These are phyloP conservation scores for Fusarium pseudocircinatum DNA, from an alignment of 2,329 filamentous ascomycete species.

Conservation along the genomic window DNA sequence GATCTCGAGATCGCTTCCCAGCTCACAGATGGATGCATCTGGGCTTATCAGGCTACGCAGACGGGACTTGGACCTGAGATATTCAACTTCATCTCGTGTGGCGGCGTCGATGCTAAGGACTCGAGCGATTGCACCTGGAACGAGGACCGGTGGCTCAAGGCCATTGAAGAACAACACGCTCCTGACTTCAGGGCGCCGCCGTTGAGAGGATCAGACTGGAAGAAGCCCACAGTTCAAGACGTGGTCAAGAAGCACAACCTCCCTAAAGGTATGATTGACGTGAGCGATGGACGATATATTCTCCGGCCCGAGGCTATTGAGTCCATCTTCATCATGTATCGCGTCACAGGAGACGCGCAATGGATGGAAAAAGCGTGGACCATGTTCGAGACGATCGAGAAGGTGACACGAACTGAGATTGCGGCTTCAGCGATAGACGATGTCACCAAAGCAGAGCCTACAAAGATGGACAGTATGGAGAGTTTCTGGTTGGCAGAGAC, in stretches of 20 bases:
- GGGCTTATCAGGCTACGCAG: constrained; percentile 67
- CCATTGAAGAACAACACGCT: constrained; percentile 39
- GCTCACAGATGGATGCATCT: constrained; percentile 71
- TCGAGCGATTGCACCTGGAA: constrained; percentile 49
- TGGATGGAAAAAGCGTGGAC: constrained; percentile 77
- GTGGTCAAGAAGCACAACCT: constrained; percentile 47
- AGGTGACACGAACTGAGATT: constrained; percentile 67
- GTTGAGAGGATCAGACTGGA: constrained; percentile 36
- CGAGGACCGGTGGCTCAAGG: constrained; percentile 44
- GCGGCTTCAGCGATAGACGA: constrained; percentile 74
- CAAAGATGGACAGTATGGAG: constrained; percentile 72
- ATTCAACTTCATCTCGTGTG: constrained; percentile 59
- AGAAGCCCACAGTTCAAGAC: constrained; percentile 38
- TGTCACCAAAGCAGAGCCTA: constrained; percentile 54
- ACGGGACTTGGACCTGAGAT: constrained; percentile 69
- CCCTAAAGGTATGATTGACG: constrained; percentile 63
- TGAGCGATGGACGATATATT: constrained; percentile 69
- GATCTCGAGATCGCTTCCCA: constrained; percentile 67
- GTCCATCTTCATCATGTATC: constrained; percentile 81
- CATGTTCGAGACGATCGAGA: constrained; percentile 74
- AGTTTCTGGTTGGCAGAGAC: constrained; percentile 79
- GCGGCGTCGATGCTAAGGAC: constrained; percentile 39
- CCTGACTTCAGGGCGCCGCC: constrained; percentile 38
- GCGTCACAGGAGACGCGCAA: constrained; percentile 72
- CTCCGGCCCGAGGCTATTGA: constrained; percentile 82